Evolutionary conservation across 179 eudicot species (phyloP), one percentile per base, ranked within the genome.

Genomic region (Monotropa hypopitys): DNA sequence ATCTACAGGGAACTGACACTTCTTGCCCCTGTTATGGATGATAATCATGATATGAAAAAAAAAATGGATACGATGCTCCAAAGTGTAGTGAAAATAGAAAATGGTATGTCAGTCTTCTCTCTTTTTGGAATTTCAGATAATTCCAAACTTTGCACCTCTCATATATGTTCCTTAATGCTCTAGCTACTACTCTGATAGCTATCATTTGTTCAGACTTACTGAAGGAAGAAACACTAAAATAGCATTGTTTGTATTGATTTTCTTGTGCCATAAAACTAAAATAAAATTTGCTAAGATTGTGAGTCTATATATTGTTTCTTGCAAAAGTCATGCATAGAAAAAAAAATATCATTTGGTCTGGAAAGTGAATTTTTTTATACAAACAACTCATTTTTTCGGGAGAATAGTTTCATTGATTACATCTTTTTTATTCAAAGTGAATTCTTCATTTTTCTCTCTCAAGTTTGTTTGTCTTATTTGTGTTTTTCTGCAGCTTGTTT

Each of bases 21-120:
- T 83, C 62, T 91, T 80, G 97, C 88, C 62, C 97, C 95, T 5
- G 62, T 72, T 61, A 94, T 94, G 97, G 98, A 92, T 81, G 97
- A 91, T 21, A 85, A 80, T 77, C 72, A 78, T 66, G 98, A 94
- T 68, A 92, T 94, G 97, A 94, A 88, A 82, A 43, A 82, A 50
- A 94, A 94, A 84, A 94, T 94, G 98, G 98, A 94, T 15, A 78
- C 79, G 0, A 92, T 94, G 97, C 97, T 94, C 71, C 98, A 94
- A 81, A 94, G 97, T 75, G 93, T 90, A 23, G 85, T 91, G 88
- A 94, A 94, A 78, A 94, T 94, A 77, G 98, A 94, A 85, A 91
- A 94, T 74, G 97, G 98, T 94, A 86, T 74, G 90, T n/a, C 33
- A 18, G 54, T 56, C 15, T 49, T 56, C 70, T 40, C 23, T 23